phyloP scores from a whole-genome alignment of 2,329 filamentous ascomycete species.

The Triangularia setosa region DNA sequence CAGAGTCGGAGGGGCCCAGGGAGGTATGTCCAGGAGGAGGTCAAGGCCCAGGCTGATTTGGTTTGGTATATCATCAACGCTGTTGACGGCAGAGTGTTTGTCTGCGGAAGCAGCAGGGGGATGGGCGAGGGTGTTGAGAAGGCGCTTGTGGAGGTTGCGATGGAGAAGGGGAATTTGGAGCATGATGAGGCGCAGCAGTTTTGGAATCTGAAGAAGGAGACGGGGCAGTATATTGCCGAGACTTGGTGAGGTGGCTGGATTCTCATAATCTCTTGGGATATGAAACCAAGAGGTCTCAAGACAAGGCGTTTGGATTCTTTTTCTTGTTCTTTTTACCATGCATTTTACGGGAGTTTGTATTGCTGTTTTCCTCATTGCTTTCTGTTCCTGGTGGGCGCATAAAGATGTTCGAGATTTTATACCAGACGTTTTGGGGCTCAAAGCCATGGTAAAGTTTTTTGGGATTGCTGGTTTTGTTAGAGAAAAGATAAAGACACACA shows the following conservation, averaged over 20 bases:
- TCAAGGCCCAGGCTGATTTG: constrained; percentile 84
- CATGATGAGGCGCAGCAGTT: constrained; percentile 78
- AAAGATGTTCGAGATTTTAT: background rate
- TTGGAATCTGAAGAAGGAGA: constrained; percentile 88
- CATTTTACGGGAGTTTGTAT: background rate
- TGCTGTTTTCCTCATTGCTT: background rate
- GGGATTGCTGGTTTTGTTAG: background rate
- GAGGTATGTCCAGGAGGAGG: constrained; percentile 95
- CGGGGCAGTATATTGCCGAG: constrained; percentile 91
- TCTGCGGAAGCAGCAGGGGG: constrained; percentile 90
- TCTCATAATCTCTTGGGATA: background rate
- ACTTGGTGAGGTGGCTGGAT: constrained; percentile 51
- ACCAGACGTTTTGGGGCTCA: constrained; percentile 7
- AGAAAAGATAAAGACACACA: background rate
- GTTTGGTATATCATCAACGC: constrained; percentile 98
- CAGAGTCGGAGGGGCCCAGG: constrained; percentile 73
- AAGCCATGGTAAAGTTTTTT: background rate
- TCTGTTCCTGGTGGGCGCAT: background rate
- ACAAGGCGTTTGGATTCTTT: background rate
- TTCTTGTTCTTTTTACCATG: background rate
- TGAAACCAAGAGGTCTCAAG: background rate
- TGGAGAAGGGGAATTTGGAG: constrained; percentile 85
- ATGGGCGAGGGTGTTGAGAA: constrained; percentile 97
- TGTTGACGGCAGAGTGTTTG: constrained; percentile 92
- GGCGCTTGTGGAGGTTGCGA: constrained; percentile 83